phyloP scores from a whole-genome alignment of 441 rosid genomes.

The Pelargonium cotyledonis region DNA sequence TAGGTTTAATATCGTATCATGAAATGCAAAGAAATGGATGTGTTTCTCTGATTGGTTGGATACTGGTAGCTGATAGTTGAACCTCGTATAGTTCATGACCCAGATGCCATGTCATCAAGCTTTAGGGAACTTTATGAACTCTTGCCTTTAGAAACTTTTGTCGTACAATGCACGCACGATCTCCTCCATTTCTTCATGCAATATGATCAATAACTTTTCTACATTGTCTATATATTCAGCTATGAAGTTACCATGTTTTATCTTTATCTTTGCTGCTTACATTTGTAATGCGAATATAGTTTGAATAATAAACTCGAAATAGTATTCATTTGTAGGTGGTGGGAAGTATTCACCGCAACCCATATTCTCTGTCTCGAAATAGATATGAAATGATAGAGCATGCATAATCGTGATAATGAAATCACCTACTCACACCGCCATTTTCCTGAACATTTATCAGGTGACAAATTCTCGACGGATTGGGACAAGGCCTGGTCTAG shows the following conservation, averaged over 20 bases:
- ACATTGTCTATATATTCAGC: background rate
- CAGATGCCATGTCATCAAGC: background rate
- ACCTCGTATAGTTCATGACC: background rate
- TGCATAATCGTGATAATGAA: background rate
- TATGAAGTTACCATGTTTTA: too few species aligned
- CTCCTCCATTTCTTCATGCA: background rate
- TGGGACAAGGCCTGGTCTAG: slow-evolving; percentile 92
- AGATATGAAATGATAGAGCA: background rate
- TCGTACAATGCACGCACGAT: too few species aligned
- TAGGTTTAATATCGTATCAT: background rate
- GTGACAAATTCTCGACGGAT: slow-evolving; percentile 54
- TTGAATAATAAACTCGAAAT: background rate
- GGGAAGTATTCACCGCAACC: background rate
- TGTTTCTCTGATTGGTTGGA: background rate
- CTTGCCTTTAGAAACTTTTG: background rate
- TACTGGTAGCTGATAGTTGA: background rate
- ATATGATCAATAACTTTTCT: background rate
- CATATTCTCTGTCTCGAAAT: background rate
- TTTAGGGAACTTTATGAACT: background rate
- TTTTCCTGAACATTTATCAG: slow-evolving; percentile 26
- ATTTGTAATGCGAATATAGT: background rate
- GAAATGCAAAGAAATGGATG: background rate
- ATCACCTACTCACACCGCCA: background rate
- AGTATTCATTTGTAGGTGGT: background rate
- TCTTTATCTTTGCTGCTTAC: too few species aligned